Conservation (phyloP, 257 asterid species). For the Scutellaria baicalensis region DNA sequence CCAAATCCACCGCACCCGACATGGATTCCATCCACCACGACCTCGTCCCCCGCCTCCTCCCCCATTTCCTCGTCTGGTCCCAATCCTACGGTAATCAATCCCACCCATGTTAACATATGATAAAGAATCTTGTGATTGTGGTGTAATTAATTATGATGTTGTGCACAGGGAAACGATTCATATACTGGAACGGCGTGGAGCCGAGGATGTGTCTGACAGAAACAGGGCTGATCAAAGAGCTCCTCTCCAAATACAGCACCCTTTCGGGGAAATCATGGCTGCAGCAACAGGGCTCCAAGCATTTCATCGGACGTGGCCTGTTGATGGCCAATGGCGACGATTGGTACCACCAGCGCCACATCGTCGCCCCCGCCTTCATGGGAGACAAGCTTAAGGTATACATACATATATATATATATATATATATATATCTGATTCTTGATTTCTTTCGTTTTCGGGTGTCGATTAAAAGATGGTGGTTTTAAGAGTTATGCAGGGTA, state of each 20-base stretch:
- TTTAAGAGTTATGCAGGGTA: constrained; percentile 64
- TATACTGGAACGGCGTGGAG: constrained; percentile 80
- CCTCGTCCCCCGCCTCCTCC: constrained; percentile 75
- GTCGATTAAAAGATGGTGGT: neutral
- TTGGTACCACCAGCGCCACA: constrained; percentile 88
- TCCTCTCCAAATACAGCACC: constrained; percentile 54
- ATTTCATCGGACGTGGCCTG: constrained; percentile 81
- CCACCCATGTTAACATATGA: too few relatives aligned
- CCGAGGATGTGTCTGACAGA: constrained; percentile 83
- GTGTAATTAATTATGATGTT: neutral
- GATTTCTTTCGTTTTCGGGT: neutral
- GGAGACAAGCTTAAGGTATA: constrained; percentile 76
- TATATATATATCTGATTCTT: neutral
- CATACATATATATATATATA: neutral
- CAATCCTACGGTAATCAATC: constrained; percentile 67
- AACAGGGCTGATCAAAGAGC: constrained; percentile 57
- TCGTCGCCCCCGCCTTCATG: constrained; percentile 89
- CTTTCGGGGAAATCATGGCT: constrained; percentile 81
- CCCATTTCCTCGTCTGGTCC: constrained; percentile 79
- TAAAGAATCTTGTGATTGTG: too few relatives aligned
- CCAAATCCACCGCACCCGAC: constrained; percentile 62
- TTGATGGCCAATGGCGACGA: constrained; percentile 88
- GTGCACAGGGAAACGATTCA: constrained; percentile 59
- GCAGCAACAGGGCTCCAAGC: constrained; percentile 79
- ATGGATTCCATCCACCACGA: constrained; percentile 64